A percentile compares a stretch with the other conserved stretches of the same genome.
Conservation (phyloP, 768 basidiomycete species). For the Boletales sp. region DNA sequence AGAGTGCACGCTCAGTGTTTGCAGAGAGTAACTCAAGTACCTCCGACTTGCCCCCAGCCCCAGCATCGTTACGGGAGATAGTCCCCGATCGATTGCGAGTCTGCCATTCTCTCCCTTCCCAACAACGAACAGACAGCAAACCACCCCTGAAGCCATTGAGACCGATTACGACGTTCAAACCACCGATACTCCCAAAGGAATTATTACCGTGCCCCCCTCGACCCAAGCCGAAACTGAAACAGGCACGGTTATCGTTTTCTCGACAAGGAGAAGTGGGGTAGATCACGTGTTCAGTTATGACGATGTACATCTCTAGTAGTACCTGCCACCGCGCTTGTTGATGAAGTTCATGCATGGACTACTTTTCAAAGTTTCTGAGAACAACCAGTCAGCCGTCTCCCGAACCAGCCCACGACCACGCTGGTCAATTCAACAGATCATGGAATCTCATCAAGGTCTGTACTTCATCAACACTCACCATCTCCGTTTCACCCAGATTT, state of each 20-base stretch:
- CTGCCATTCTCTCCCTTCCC: conserved; percentile 9
- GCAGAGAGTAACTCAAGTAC: conserved; percentile 2
- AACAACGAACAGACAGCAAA: background rate
- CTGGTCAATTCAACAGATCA: conserved; percentile 69
- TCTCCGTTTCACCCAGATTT: conserved; percentile 5
- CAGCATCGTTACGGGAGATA: background rate
- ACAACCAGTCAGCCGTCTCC: conserved; percentile 37
- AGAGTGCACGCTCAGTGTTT: conserved; percentile 15
- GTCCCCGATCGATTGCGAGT: conserved; percentile 4
- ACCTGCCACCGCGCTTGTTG: background rate
- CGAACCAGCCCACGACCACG: conserved; percentile 60
- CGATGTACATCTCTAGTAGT: too few species aligned
- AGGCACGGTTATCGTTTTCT: conserved; percentile 18
- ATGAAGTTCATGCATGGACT: conserved; percentile 59
- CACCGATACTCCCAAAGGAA: conserved; percentile 28
- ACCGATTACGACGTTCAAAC: conserved; percentile 28
- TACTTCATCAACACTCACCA: background rate
- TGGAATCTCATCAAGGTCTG: conserved; percentile 73
- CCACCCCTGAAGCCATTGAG: conserved; percentile 16
- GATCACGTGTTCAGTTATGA: too few species aligned
- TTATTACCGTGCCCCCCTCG: conserved; percentile 9
- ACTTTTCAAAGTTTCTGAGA: conserved; percentile 78
- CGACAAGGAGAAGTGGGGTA: background rate
- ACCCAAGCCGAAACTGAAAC: conserved; percentile 15
- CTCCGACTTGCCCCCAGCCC: background rate